A percentile compares a stretch with the other conserved stretches of the same genome.
Conservation (phyloP, 768 basidiomycete genomes). For the Thelephora aurantiotincta region DNA sequence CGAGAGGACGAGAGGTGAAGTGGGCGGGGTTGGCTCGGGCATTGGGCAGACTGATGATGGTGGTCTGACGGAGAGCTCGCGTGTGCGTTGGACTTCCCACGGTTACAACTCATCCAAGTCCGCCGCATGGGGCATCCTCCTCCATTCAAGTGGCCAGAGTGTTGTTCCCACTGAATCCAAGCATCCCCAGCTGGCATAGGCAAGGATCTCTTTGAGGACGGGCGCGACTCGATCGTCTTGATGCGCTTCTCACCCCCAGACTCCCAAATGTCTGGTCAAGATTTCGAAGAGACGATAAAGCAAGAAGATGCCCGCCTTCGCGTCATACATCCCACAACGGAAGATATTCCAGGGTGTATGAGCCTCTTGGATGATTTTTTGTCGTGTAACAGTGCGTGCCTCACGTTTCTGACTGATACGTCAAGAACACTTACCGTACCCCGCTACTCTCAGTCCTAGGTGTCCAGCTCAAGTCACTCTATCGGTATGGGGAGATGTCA, state of each 20-base stretch:
- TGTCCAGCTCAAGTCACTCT: conserved; percentile 72
- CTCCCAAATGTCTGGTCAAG: conserved; percentile 5
- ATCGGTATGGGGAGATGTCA: conserved; percentile 65
- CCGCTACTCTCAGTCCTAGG: conserved; percentile 40
- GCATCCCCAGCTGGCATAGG: no score
- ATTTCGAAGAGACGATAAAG: conserved; percentile 40
- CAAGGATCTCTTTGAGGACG: no score
- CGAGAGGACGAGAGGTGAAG: background rate
- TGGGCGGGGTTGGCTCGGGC: no score
- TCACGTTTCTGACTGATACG: background rate
- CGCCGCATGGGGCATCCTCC: no score
- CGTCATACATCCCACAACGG: conserved; percentile 53
- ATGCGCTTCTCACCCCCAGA: no score
- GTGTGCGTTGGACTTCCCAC: no score
- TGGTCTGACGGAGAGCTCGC: no score
- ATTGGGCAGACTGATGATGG: no score
- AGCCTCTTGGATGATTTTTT: conserved; percentile 60
- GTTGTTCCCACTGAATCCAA: no score
- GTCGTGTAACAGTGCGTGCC: conserved; percentile 45
- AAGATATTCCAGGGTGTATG: conserved; percentile 76
- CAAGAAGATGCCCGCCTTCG: conserved; percentile 60
- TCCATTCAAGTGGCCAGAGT: no score
- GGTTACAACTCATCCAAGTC: no score
- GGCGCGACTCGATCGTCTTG: no score
- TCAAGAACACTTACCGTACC: conserved; percentile 3